Conservation (phyloP, 768 basidiomycete genomes). For the Lactarius psammicola region DNA sequence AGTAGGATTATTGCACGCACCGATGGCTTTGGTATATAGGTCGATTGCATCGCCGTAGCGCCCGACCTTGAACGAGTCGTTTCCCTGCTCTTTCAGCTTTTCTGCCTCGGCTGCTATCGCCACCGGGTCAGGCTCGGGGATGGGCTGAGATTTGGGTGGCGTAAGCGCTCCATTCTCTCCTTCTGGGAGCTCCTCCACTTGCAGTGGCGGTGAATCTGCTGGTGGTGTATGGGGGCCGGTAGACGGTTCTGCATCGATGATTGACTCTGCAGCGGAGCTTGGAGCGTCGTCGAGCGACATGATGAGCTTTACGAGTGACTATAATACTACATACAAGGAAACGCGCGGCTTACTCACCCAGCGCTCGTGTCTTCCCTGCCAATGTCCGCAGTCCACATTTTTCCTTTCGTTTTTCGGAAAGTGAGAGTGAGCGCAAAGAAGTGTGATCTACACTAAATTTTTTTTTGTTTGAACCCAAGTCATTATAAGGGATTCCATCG, state of each 20-base stretch:
- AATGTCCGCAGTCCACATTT: too few relatives aligned
- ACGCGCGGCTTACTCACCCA: constrained; percentile 20
- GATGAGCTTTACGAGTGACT: constrained; percentile 1
- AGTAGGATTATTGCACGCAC: constrained; percentile 36
- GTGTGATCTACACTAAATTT: too few relatives aligned
- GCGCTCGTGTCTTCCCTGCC: neutral
- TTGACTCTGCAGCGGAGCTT: neutral
- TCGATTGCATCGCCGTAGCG: constrained; percentile 69
- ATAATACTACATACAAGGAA: neutral
- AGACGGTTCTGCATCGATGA: neutral
- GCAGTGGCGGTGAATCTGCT: constrained; percentile 5
- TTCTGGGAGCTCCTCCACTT: neutral
- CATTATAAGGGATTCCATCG: neutral
- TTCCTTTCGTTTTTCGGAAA: too few relatives aligned
- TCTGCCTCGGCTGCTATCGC: constrained; percentile 53
- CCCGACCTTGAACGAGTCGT: constrained; percentile 66
- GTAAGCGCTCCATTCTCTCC: neutral
- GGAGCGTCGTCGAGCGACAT: constrained; percentile 13
- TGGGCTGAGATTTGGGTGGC: constrained; percentile 3
- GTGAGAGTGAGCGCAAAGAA: too few relatives aligned
- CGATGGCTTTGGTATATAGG: constrained; percentile 73
- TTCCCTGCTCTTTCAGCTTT: constrained; percentile 70
- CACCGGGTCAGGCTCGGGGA: constrained; percentile 26
- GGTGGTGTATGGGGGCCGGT: neutral
- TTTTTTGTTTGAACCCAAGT: neutral